Conservation (phyloP, 352 stramenopile genomes). For the Phytophthora megakarya region DNA sequence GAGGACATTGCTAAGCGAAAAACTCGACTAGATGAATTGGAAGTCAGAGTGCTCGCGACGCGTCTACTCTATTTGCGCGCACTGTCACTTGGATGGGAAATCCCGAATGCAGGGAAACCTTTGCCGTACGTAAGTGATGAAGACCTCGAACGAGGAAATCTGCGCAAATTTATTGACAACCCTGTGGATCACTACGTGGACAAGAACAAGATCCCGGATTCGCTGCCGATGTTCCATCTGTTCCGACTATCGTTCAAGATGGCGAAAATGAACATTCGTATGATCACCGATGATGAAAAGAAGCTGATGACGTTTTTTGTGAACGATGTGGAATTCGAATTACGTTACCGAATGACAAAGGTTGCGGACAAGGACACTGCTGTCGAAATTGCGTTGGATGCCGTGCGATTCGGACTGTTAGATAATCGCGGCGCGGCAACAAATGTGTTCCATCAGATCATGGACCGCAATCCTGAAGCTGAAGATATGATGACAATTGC, state of each 20-base stretch:
- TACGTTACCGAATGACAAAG: slow-evolving; percentile 59
- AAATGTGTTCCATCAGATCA: slow-evolving; percentile 77
- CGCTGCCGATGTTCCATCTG: slow-evolving; percentile 57
- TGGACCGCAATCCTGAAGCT: slow-evolving; percentile 77
- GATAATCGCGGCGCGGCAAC: slow-evolving; percentile 64
- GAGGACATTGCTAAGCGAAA: slow-evolving; percentile 45
- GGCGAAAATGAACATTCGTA: slow-evolving; percentile 45
- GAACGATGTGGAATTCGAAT: slow-evolving; percentile 46
- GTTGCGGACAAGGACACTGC: slow-evolving; percentile 43
- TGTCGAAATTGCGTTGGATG: slow-evolving; percentile 52
- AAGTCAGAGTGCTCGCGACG: slow-evolving; percentile 61
- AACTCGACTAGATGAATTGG: slow-evolving; percentile 52
- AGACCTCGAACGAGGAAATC: slow-evolving; percentile 49
- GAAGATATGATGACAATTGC: slow-evolving; percentile 58
- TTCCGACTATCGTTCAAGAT: slow-evolving; percentile 68
- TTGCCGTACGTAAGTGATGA: slow-evolving; percentile 54
- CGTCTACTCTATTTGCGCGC: slow-evolving; percentile 68
- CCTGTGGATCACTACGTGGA: slow-evolving; percentile 64
- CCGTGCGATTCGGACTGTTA: slow-evolving; percentile 68
- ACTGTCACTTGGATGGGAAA: slow-evolving; percentile 60
- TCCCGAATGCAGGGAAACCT: slow-evolving; percentile 60
- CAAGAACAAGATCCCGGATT: slow-evolving; percentile 46
- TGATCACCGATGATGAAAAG: slow-evolving; percentile 57
- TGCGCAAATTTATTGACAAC: slow-evolving; percentile 71
- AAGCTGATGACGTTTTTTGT: slow-evolving; percentile 65